These are phyloP conservation scores for Suhomyces kunorum DNA, from an alignment of 1,139 yeast genomes.

Conservation along the genomic window DNA sequence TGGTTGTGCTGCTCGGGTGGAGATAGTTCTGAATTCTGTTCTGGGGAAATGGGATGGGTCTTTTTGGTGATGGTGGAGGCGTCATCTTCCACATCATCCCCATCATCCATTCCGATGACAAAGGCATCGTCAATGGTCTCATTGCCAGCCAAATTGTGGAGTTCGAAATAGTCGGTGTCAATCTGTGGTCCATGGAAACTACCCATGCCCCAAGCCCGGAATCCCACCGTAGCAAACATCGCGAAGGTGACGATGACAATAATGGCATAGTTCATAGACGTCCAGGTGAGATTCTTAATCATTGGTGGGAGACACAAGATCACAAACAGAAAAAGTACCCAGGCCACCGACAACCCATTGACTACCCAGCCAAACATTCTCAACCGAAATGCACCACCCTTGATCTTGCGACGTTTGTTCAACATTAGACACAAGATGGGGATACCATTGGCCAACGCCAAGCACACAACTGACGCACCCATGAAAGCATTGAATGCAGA, in stretches of 20 bases:
- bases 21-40: too few species aligned
- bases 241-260: constrained; percentile 57
- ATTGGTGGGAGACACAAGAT: constrained; percentile 76
- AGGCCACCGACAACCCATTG: constrained; percentile 58
- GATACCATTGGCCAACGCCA: constrained; percentile 75
- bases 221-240: constrained; percentile 50
- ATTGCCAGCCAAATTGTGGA: constrained; percentile 30
- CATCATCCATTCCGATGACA: constrained; percentile 18
- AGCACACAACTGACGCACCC: constrained; percentile 81
- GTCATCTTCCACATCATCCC: constrained; percentile 8
- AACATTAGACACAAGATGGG: constrained; percentile 68
- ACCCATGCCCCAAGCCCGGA: constrained; percentile 58
- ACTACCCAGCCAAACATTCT: constrained; percentile 66
- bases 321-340: constrained; percentile 62
- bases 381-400: constrained; percentile 72
- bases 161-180: constrained; percentile 51
- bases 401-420: constrained; percentile 60
- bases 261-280: constrained; percentile 74
- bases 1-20: not conserved
- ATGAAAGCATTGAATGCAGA: constrained; percentile 83
- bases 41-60: not conserved
- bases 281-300: constrained; percentile 56
- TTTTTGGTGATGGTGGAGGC: not conserved
- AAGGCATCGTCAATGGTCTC: constrained; percentile 15
- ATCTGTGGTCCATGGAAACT: constrained; percentile 67